Evolutionary conservation across 2,329 filamentous ascomycete species (phyloP).

Genomic region (Aspergillus sp.): DNA sequence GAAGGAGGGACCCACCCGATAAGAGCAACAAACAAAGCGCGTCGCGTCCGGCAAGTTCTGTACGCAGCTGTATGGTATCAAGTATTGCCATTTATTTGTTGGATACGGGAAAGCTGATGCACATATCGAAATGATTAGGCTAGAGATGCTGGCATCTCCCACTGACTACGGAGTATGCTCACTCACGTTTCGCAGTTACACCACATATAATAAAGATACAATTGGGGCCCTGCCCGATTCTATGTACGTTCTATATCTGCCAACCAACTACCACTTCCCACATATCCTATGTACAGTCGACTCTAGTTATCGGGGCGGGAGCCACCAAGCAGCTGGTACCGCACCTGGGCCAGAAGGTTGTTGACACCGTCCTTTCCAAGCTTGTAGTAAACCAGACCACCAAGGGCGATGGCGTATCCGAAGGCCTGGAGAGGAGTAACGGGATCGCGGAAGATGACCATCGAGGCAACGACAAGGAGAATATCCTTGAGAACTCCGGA

Average conservation of each 20-base stretch:
- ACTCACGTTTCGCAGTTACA: too few species aligned
- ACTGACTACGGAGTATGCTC: too few species aligned
- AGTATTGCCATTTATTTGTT: too few species aligned
- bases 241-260: neutral
- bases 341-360: neutral
- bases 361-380: constrained; percentile 45
- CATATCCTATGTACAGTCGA: neutral
- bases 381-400: constrained; percentile 65
- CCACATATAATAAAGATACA: neutral
- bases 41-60: too few species aligned
- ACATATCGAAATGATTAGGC: too few species aligned
- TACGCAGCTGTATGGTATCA: too few species aligned
- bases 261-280: neutral
- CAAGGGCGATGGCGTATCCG: constrained; percentile 72
- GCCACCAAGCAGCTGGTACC: neutral
- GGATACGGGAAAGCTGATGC: too few species aligned
- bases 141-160: too few species aligned
- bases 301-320: neutral
- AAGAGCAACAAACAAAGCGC: too few species aligned
- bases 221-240: neutral
- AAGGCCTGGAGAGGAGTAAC: constrained; percentile 70
- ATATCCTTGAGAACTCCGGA: constrained; percentile 84
- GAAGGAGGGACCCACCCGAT: too few species aligned
- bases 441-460: constrained; percentile 72
- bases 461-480: constrained; percentile 71